Evolutionary conservation across 305 asterid species (phyloP).

Genomic region (Solanum chacoense): DNA sequence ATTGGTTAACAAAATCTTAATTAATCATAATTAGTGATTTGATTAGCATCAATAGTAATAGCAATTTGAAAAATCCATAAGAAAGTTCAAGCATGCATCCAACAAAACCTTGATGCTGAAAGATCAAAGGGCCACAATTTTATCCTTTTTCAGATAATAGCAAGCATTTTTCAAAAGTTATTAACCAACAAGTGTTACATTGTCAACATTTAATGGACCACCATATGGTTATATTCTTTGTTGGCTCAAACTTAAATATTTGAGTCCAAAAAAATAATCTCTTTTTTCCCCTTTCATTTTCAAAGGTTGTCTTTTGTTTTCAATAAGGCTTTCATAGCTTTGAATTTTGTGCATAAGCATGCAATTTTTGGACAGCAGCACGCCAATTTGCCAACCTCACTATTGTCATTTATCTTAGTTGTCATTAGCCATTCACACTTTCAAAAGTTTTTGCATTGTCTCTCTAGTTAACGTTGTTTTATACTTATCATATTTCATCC

Average conservation of each 20-base stretch:
- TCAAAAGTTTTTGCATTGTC: background rate
- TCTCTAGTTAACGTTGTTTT: background rate
- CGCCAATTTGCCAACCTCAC: background rate
- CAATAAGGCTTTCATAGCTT: background rate
- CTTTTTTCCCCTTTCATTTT: background rate
- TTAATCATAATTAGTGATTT: background rate
- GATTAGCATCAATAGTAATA: background rate
- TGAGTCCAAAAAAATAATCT: background rate
- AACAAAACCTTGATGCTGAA: background rate
- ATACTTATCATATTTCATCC: background rate
- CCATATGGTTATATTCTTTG: background rate
- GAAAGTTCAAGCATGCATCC: background rate
- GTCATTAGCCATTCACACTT: background rate
- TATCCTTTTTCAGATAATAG: background rate
- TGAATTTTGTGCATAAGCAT: conserved; percentile 1
- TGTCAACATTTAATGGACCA: background rate
- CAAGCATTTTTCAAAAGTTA: background rate
- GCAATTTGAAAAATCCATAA: background rate
- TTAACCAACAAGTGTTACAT: background rate
- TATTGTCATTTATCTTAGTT: background rate
- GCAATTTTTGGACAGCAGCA: background rate
- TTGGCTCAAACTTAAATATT: background rate
- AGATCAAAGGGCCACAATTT: background rate
- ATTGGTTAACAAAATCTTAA: background rate
- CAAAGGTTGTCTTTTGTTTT: background rate